Percentiles rank a stretch among this genome's conserved stretches.
These are phyloP conservation scores for Hericium erinaceus DNA, from an alignment of 768 basidiomycete genomes.

Conservation along the genomic window DNA sequence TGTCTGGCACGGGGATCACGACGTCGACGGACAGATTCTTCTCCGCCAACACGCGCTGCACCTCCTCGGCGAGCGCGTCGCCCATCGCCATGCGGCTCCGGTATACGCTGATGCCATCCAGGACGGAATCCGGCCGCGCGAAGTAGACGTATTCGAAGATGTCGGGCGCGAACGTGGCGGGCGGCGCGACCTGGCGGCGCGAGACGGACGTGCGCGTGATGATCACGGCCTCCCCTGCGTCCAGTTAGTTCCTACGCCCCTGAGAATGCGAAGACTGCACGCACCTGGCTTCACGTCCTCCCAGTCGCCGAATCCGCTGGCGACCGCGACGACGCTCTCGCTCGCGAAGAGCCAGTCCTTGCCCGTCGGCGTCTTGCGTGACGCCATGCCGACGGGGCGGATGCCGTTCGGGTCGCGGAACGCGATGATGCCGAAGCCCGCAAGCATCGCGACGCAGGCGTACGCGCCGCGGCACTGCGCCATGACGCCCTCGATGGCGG, in stretches of 20 bases:
- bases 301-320: constrained; percentile 86
- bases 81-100: constrained; percentile 99
- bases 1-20: constrained; percentile 97
- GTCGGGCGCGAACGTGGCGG: constrained; percentile 84
- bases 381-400: constrained; percentile 82
- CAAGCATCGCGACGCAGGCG: constrained; percentile 97
- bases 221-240: constrained; percentile 88
- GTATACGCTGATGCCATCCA: constrained; percentile 96
- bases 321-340: constrained; percentile 95
- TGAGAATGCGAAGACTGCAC: constrained; percentile 13
- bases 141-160: constrained; percentile 99
- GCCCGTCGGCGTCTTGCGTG: constrained; percentile 49
- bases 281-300: constrained; percentile 85
- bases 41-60: constrained; percentile 59
- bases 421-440: constrained; percentile 95
- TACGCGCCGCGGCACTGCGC: constrained; percentile 85
- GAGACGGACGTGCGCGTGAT: constrained; percentile 77
- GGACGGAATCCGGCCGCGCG: constrained; percentile 93
- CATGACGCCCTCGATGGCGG: constrained; percentile 86
- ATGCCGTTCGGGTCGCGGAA: constrained; percentile 99
- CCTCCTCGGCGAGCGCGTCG: constrained; percentile 85
- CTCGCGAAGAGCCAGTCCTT: constrained; percentile 87
- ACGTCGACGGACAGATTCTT: constrained; percentile 78
- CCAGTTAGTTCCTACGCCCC: not conserved
- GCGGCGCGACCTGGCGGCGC: constrained; percentile 61